Base-by-base conservation (phyloP, 2,329 filamentous ascomycete species). In the Colletotrichum trifolii region DNA sequence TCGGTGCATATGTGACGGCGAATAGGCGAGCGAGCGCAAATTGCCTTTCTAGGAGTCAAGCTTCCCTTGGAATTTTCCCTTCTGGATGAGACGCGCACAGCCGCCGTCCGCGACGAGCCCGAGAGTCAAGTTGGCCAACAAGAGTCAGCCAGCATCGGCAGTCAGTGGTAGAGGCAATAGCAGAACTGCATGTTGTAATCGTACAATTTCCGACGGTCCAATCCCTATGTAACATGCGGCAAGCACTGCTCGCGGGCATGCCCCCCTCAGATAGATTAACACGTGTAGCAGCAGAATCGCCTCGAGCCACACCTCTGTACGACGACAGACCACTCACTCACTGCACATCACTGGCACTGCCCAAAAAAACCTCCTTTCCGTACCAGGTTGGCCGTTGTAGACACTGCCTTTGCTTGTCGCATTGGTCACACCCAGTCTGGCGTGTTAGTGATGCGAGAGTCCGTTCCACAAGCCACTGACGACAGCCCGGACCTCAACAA, bases 41-140 rank as follows among this genome's bases (percentile, higher is more conserved):
- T 25, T 25, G 25, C 25, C 25, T 25, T 25, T 25, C 25, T 25
- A 25, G 25, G 25, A 25, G 25, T 25, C 25, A 25, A 25, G 25
- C 38, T 40, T 40, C 3, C 38, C 38, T 40, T 40, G 38, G 25
- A 25, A 25, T 25, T 25, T 25, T 25, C 25, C 25, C 25, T 25
- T 25, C 25, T 25, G 25, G 57, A 53, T 63, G 58, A 63, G 58
- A 63, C 63, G 53, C 53, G 63, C 63, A 63, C 63, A 57, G 58
- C 58, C 62, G 62, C 52, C 52, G 25, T 53, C 58, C 62, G 52
- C 54, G 52, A 57, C 52, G 47, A 53, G 50, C 54, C 52, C 62
- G 58, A 64, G 56, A 50, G 61, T 57, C 45, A 60, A 25, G 25
- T 25, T 25, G 25, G 25, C 25, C 3, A 25, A 25, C 25, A 25